These are phyloP conservation scores for Cladosporium sp. DNA, from an alignment of 2,329 filamentous ascomycete species.

Conservation along the genomic window DNA sequence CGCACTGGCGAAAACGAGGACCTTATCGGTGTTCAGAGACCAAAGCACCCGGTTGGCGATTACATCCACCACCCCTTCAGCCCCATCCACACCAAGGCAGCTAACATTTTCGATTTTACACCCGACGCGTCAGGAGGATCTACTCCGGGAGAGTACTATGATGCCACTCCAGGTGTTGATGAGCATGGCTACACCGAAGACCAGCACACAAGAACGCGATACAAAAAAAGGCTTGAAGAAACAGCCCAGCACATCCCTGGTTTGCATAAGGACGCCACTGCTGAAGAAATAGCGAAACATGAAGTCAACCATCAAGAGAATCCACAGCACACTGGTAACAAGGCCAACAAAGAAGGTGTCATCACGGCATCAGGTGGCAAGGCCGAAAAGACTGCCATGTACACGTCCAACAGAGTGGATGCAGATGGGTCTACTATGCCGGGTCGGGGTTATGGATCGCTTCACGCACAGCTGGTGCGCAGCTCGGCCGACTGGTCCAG, in stretches of 20 bases:
- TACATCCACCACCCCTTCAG: constrained; percentile 79
- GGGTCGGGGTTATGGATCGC: constrained; percentile 55
- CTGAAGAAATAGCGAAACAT: constrained; percentile 16
- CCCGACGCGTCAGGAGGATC: constrained; percentile 15
- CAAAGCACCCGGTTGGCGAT: constrained; percentile 83
- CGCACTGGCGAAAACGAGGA: constrained; percentile 78
- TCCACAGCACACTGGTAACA: constrained; percentile 35
- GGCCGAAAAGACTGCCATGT: constrained; percentile 32
- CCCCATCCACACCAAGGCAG: constrained; percentile 65
- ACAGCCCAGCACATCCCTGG: constrained; percentile 25
- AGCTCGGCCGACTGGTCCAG: constrained; percentile 93
- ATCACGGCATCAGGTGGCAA: constrained; percentile 36
- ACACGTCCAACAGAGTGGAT: constrained; percentile 29
- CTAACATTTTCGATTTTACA: constrained; percentile 33
- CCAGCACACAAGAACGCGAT: constrained; percentile 32
- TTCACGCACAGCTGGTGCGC: constrained; percentile 82
- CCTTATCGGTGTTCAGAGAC: constrained; percentile 81
- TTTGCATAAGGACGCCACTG: constrained; percentile 20
- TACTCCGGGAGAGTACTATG: constrained; percentile 28
- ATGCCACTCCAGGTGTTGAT: constrained; percentile 31
- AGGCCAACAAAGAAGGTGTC: constrained; percentile 34
- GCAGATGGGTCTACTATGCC: constrained; percentile 12
- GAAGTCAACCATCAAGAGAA: constrained; percentile 32
- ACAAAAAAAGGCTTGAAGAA: constrained; percentile 30
- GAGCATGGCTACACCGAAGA: constrained; percentile 36